phyloP scores from a whole-genome alignment of 2,329 filamentous ascomycete genomes.

The Bertia moriformis region DNA sequence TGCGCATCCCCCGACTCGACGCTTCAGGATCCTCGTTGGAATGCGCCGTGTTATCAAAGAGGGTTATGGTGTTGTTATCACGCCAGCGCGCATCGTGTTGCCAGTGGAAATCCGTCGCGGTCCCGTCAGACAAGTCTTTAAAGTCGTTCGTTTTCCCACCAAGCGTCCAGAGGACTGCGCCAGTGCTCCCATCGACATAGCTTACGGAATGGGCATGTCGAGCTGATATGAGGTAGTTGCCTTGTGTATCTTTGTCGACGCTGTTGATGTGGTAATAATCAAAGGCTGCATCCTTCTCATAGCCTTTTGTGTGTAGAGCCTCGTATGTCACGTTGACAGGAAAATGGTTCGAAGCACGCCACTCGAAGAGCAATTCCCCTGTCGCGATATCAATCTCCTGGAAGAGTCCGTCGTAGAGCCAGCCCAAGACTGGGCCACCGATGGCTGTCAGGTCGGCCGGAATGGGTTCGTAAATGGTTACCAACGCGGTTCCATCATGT shows the following conservation, averaged over 20 bases:
- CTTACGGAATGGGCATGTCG: conserved; percentile 30
- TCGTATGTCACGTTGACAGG: not conserved
- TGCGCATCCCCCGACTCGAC: conserved; percentile 14
- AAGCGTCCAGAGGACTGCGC: conserved; percentile 34
- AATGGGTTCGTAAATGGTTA: not conserved
- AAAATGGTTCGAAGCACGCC: not conserved
- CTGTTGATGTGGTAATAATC: conserved; percentile 45
- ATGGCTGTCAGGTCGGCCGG: not conserved
- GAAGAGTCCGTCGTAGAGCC: not conserved
- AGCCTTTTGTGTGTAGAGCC: conserved; percentile 4
- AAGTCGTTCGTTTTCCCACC: conserved; percentile 32
- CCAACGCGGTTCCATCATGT: not conserved
- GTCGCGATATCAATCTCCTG: not conserved
- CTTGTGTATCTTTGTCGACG: conserved; percentile 30
- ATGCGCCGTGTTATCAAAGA: conserved; percentile 32
- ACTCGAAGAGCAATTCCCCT: not conserved
- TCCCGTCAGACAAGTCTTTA: conserved; percentile 11
- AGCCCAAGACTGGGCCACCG: not conserved
- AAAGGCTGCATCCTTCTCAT: conserved; percentile 19
- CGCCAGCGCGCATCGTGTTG: conserved; percentile 30
- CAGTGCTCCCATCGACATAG: conserved; percentile 28
- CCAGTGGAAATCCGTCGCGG: conserved; percentile 26
- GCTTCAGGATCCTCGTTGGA: conserved; percentile 12
- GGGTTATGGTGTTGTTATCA: conserved; percentile 24
- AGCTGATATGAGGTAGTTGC: conserved; percentile 38